phyloP scores from a whole-genome alignment of 2,329 filamentous ascomycete genomes.

The Fusarium sp. region DNA sequence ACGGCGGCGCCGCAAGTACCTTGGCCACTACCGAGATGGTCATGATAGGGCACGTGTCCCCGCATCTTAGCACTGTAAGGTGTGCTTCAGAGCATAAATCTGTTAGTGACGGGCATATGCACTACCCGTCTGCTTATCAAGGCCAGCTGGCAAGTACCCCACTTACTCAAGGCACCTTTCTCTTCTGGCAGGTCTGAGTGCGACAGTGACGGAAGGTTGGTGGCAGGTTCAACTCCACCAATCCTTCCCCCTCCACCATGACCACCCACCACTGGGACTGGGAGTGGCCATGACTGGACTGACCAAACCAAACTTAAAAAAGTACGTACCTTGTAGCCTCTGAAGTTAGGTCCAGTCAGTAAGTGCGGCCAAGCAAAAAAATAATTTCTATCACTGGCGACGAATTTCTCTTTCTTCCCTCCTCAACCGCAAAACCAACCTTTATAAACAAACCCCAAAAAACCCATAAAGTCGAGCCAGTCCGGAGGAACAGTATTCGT shows the following conservation, averaged over 20 bases:
- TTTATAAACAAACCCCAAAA: slow-evolving; percentile 59
- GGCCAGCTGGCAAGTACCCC: slow-evolving; percentile 28
- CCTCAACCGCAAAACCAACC: slow-evolving; percentile 61
- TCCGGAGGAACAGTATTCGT: slow-evolving; percentile 70
- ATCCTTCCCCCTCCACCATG: slow-evolving; percentile 42
- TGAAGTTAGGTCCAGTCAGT: slow-evolving; percentile 38
- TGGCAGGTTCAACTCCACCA: slow-evolving; percentile 45
- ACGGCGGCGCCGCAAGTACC: slow-evolving; percentile 40
- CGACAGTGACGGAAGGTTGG: slow-evolving; percentile 6
- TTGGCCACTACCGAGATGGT: slow-evolving; percentile 39
- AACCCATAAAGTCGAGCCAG: slow-evolving; percentile 60
- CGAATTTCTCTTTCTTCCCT: slow-evolving; percentile 56
- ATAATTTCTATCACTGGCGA: slow-evolving; percentile 48
- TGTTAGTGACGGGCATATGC: slow-evolving; percentile 32
- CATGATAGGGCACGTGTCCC: slow-evolving; percentile 33
- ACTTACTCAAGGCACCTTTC: slow-evolving; percentile 6
- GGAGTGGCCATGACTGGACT: background rate
- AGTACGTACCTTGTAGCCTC: slow-evolving; percentile 34
- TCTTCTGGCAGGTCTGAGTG: slow-evolving; percentile 25
- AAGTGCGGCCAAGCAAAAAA: slow-evolving; percentile 50
- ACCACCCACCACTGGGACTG: background rate
- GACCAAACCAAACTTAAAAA: slow-evolving; percentile 16
- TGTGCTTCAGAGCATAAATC: background rate
- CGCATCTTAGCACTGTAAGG: slow-evolving; percentile 15
- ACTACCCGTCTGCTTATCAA: slow-evolving; percentile 27